Percentiles rank a stretch among this genome's conserved stretches.
Conservation (phyloP, 495 filamentous ascomycete species). For the Aspergillus egyptiacus region DNA sequence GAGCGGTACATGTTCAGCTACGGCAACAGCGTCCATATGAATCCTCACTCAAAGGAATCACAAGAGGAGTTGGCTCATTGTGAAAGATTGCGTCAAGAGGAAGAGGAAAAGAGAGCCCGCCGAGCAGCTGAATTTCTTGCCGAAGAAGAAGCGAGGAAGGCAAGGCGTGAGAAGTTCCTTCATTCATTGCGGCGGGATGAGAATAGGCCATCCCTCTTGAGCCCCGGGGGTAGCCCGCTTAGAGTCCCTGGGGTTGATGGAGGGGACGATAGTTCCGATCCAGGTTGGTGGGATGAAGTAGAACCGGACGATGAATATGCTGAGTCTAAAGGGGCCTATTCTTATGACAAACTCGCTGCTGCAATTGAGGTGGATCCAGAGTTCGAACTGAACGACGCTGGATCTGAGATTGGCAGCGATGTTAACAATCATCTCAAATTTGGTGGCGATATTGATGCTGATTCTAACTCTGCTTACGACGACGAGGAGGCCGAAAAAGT, state of each 20-base stretch:
- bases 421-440: neutral
- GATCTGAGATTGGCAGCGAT: neutral
- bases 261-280: neutral
- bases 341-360: neutral
- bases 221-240: neutral
- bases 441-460: neutral
- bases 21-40: slow-evolving; percentile 31
- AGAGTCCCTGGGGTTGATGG: neutral
- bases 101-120: neutral
- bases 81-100: slow-evolving; percentile 6
- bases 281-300: neutral
- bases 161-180: neutral
- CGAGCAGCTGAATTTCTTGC: neutral
- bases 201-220: neutral
- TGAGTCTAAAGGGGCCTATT: neutral
- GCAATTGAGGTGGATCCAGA: neutral
- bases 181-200: neutral
- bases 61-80: slow-evolving; percentile 19
- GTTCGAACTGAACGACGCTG: neutral
- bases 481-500: neutral
- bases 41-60: slow-evolving; percentile 22
- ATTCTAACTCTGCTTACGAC: neutral
- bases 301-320: neutral
- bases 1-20: slow-evolving; percentile 29
- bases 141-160: neutral